A percentile compares a stretch with the other conserved stretches of the same genome.
These are phyloP conservation scores for Verbascum thapsus DNA, from an alignment of 257 asterid genomes.

Conservation along the genomic window DNA sequence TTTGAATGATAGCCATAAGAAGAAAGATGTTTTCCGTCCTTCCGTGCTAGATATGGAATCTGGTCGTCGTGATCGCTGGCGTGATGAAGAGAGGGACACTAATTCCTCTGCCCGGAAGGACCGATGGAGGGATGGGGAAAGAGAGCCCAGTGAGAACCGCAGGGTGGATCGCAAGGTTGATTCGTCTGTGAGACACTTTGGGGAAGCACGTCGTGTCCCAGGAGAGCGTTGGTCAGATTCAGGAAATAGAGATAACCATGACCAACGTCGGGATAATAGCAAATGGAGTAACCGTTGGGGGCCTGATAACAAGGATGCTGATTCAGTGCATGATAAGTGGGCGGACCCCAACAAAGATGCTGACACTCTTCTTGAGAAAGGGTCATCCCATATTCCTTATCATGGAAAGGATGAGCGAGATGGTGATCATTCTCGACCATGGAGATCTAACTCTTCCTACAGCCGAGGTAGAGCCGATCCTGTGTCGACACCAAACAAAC, in stretches of 20 bases:
- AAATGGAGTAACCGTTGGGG: slow-evolving; percentile 99
- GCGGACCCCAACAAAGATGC: slow-evolving; percentile 62
- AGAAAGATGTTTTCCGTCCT: slow-evolving; percentile 93
- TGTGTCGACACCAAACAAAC: slow-evolving; percentile 58
- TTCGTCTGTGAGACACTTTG: slow-evolving; percentile 66
- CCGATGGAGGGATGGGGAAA: slow-evolving; percentile 94
- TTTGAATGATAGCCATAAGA: slow-evolving; percentile 55
- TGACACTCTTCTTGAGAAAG: slow-evolving; percentile 61
- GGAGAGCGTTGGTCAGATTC: slow-evolving; percentile 78
- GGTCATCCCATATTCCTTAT: slow-evolving; percentile 42
- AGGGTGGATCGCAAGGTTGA: slow-evolving; percentile 75
- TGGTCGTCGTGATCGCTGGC: slow-evolving; percentile 89
- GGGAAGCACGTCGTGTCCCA: slow-evolving; percentile 72
- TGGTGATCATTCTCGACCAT: slow-evolving; percentile 76
- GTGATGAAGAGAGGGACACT: slow-evolving; percentile 95
- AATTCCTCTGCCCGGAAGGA: slow-evolving; percentile 73
- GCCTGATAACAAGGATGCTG: slow-evolving; percentile 67
- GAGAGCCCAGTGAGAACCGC: slow-evolving; percentile 60
- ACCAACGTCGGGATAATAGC: slow-evolving; percentile 86
- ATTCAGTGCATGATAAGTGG: slow-evolving; percentile 68
- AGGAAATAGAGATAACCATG: slow-evolving; percentile 73
- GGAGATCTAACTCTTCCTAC: slow-evolving; percentile 74
- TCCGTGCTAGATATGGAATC: slow-evolving; percentile 79
- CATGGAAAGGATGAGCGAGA: slow-evolving; percentile 84
- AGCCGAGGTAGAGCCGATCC: slow-evolving; percentile 80